Percentiles rank a stretch among this genome's conserved stretches.
Conservation (phyloP, 306 rosid genomes). For the Clitoria ternatea region DNA sequence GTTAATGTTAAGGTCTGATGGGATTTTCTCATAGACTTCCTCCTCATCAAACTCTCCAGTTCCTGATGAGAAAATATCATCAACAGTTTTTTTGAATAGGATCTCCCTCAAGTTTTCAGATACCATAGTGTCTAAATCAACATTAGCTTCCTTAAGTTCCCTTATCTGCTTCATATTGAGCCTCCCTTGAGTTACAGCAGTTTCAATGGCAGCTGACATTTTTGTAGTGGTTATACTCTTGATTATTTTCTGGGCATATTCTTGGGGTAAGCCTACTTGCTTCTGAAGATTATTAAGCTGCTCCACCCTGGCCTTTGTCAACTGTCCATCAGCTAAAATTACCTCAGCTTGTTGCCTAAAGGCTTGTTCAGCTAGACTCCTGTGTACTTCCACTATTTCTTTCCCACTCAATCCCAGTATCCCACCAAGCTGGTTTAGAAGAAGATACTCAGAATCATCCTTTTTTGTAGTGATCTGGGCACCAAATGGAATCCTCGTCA, state of each 20-base stretch:
- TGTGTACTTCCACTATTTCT: constrained; percentile 85
- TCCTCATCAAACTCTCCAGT: constrained; percentile 95
- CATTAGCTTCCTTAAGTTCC: constrained; percentile 87
- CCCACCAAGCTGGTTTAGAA: constrained; percentile 79
- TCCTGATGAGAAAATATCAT: constrained; percentile 92
- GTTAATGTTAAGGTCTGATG: constrained; percentile 78
- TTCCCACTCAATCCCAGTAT: constrained; percentile 73
- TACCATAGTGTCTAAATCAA: constrained; percentile 86
- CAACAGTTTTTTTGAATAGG: constrained; percentile 87
- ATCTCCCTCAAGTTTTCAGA: constrained; percentile 78
- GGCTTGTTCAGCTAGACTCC: constrained; percentile 85
- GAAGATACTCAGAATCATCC: constrained; percentile 82
- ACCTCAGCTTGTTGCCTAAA: constrained; percentile 95
- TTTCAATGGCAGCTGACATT: constrained; percentile 92
- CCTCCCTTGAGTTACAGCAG: constrained; percentile 88
- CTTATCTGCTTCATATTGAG: constrained; percentile 86
- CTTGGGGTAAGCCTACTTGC: constrained; percentile 82
- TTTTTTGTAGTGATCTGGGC: constrained; percentile 70
- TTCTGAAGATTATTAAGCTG: constrained; percentile 78
- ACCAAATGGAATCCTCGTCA: constrained; percentile 74
- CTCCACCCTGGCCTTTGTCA: constrained; percentile 82
- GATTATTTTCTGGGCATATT: constrained; percentile 90
- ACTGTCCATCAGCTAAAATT: constrained; percentile 94
- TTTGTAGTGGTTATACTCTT: constrained; percentile 91
- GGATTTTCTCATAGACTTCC: constrained; percentile 88